Evolutionary conservation across 192 early-diverging fungal species (phyloP).

Genomic region (Phlyctochytrium planicorne): DNA sequence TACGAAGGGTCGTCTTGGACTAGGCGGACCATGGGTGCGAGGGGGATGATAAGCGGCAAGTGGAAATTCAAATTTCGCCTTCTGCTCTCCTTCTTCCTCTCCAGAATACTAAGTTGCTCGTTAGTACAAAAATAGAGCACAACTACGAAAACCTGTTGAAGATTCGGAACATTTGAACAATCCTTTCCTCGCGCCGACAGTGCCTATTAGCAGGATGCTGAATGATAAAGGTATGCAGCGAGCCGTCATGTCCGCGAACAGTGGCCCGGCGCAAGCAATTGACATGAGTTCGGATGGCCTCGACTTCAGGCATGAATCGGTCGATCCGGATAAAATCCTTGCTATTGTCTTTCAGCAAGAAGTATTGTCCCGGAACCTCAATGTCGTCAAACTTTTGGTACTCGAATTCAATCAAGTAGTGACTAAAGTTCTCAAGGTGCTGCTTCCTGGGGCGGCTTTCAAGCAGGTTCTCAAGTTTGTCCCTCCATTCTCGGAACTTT

Average conservation of each 20-base stretch:
- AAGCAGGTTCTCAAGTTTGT: slow-evolving; percentile 85
- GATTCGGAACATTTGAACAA: slow-evolving; percentile 92
- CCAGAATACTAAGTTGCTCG: slow-evolving; percentile 60
- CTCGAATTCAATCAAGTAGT: slow-evolving; percentile 97
- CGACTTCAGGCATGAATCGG: slow-evolving; percentile 90
- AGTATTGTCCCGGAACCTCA: slow-evolving; percentile 98
- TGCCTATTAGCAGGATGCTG: slow-evolving; percentile 91
- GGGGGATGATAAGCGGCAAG: slow-evolving; percentile 86
- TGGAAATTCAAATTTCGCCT: slow-evolving; percentile 78
- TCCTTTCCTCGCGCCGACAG: slow-evolving; percentile 91
- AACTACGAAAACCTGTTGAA: slow-evolving; percentile 64
- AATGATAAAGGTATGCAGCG: slow-evolving; percentile 84
- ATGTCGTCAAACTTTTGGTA: slow-evolving; percentile 98
- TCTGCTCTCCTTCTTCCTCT: slow-evolving; percentile 78
- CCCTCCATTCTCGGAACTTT: slow-evolving; percentile 87
- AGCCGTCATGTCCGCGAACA: slow-evolving; percentile 91
- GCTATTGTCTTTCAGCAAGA: slow-evolving; percentile 71
- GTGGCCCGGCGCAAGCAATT: slow-evolving; percentile 76
- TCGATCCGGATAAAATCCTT: slow-evolving; percentile 95
- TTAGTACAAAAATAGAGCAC: slow-evolving; percentile 2
- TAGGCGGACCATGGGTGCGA: slow-evolving; percentile 89
- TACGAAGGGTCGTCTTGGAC: slow-evolving; percentile 91
- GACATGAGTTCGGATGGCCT: slow-evolving; percentile 72
- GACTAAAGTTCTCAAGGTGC: slow-evolving; percentile 82
- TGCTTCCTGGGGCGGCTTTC: slow-evolving; percentile 79